Percentiles rank a stretch among this genome's conserved stretches.
Evolutionary conservation across 768 basidiomycete species (phyloP).

Genomic region (Lentinula detonsa): DNA sequence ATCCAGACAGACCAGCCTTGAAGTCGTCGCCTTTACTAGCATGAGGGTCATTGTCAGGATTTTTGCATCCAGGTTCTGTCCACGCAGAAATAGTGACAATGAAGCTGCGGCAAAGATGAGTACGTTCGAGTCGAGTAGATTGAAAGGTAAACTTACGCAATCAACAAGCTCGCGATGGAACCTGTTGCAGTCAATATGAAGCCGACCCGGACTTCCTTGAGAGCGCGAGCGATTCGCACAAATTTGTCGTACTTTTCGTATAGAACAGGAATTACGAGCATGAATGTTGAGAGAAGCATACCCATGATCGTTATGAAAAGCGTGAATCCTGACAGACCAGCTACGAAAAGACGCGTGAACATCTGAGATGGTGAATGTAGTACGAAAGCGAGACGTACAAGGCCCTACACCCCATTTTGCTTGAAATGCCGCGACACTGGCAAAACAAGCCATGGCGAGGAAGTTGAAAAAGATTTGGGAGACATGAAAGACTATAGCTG

Average conservation of each 20-base stretch:
- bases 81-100: constrained; percentile 78
- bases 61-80: constrained; percentile 87
- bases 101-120: constrained; percentile 38
- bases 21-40: constrained; percentile 62
- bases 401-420: constrained; percentile 79
- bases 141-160: constrained; percentile 51
- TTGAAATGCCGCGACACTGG: constrained; percentile 84
- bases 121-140: not conserved
- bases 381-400: constrained; percentile 48
- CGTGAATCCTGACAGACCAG: constrained; percentile 82
- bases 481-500: constrained; percentile 68
- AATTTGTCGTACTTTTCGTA: constrained; percentile 86
- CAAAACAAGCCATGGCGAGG: constrained; percentile 87
- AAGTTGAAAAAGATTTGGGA: constrained; percentile 92
- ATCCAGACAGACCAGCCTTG: constrained; percentile 61
- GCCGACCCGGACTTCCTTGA: constrained; percentile 76
- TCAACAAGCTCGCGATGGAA: constrained; percentile 57
- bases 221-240: constrained; percentile 66
- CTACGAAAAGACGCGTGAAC: constrained; percentile 32
- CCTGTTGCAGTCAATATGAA: constrained; percentile 81
- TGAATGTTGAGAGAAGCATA: constrained; percentile 67
- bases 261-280: constrained; percentile 71
- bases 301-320: constrained; percentile 71
- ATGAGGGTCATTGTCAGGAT: constrained; percentile 76
- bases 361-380: constrained; percentile 3